Conservation (phyloP, 306 rosid species). For the Casuarina equisetifolia region DNA sequence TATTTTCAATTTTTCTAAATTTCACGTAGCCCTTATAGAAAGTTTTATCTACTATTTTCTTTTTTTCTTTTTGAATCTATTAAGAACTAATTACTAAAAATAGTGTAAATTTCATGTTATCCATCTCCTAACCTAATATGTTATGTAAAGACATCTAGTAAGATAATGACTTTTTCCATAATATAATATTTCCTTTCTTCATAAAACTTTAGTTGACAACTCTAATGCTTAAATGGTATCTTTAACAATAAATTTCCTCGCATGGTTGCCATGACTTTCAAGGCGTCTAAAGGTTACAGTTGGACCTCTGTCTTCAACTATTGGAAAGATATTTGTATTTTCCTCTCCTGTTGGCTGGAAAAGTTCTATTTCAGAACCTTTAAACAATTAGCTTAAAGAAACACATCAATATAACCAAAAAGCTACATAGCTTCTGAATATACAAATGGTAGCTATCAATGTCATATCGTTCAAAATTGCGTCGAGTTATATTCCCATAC, state of each 20-base stretch:
- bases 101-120: too few species aligned
- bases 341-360: background rate
- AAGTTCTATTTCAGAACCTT: background rate
- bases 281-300: background rate
- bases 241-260: background rate
- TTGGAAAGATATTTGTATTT: background rate
- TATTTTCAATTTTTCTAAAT: too few species aligned
- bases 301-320: background rate
- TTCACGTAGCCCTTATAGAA: too few species aligned
- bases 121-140: too few species aligned
- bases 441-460: constrained; percentile 24
- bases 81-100: too few species aligned
- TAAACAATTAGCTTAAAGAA: constrained; percentile 10
- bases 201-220: background rate
- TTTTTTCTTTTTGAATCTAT: too few species aligned
- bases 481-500: constrained; percentile 31
- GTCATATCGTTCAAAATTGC: constrained; percentile 34
- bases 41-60: too few species aligned
- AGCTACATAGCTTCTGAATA: constrained; percentile 18
- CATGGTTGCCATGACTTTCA: background rate
- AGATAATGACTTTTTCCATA: too few species aligned
- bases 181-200: background rate
- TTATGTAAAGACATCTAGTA: too few species aligned
- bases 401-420: constrained; percentile 6
- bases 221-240: background rate